Evolutionary conservation across 192 early-diverging fungal genomes (phyloP), one percentile per base, ranked within the genome.

Genomic region (Dissophora ornata): DNA sequence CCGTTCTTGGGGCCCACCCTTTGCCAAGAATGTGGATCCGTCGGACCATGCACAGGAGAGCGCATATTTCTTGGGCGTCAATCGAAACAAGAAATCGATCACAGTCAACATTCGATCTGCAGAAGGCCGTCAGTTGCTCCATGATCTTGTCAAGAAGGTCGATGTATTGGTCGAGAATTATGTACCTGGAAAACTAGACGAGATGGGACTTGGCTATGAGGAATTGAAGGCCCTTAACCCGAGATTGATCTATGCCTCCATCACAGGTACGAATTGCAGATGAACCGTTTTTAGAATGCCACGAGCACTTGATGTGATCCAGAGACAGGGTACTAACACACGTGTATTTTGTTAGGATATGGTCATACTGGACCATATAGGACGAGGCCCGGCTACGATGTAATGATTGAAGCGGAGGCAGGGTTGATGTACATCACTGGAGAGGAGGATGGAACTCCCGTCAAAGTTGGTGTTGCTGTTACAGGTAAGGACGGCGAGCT

Each of bases 361-460:
- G 96, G 96, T 0, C 90, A 91, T 26, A 89, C 87, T 0, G 96
- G 96, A 0, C 95, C 96, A 15, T 96, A 91, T 65, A 81, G 90
- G 6, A 58, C 84, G n/a, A 57, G 85, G 49, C 86, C 95, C 7
- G 96, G 96, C 7, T 97, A 98, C 69, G 96, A 97, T 86, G 94
- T 93, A 34, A 92, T 94, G 66, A 87, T 92, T 36, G 91, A 94
- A 79, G 93, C 89, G 8, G 94, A 97, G 70, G 96, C 92, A 19
- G 97, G 97, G 19, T 57, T 98, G 28, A 98, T 98, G 96, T 89
- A 96, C 71, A 98, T 98, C 36, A 98, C 97, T 5, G 97, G 95
- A 16, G 95, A 96, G 63, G 84, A 84, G 24, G 77, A 87, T 67
- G 91, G 95, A 0, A 46, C 82, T 42, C 96, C 96, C 0, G 97